Evolutionary conservation across 495 filamentous ascomycete species (phyloP), one percentile per base, ranked within the genome.

Genomic region (Acidomyces sp.): DNA sequence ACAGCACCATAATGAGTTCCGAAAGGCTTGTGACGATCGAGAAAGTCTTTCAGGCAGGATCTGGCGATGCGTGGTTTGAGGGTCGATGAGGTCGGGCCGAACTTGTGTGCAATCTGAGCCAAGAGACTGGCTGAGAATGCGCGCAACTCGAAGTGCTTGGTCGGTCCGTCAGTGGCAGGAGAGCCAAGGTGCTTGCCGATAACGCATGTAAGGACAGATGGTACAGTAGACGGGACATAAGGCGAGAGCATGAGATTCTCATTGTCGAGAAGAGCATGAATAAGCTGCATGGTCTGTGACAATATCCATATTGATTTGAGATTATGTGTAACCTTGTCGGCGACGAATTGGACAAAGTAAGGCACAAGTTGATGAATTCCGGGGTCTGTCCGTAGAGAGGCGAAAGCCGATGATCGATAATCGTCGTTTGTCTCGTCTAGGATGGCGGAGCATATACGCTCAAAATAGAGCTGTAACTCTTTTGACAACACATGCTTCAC

Each of bases 401-500:
- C 77, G 12, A 93, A 68, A 0, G 81, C 92, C 0, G 92, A 88
- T 6, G 74, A 68, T n/a, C 87, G 82, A 53, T 93, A 76, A 38
- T 82, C 75, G 37, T 93, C 85, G 34, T 80, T 80, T 20, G 68
- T 71, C 46, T 87, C 84, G 55, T 96, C 83, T 36, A 93, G 65
- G 16, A 96, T 68, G 2, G 88, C 87, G 45, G 67, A 70, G 61
- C 81, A 85, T 27, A 96, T 79, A 52, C 88, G 93, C 52, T 93
- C 83, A 45, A 95, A 97, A 68, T 95, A 96, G n/a, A 95, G 71
- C 51, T 88, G 81, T 3, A 95, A 73, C 57, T 97, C 90, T 56
- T 93, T 90, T 41, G 84, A 93, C 27, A 97, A 68, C 42, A 94
- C 74, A 52, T 96, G 92, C 59, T 95, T 96, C 29, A 97, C 90